Evolutionary conservation across 202 grass and related monocot genomes (phyloP).

Genomic region (Saccharum hybrid): DNA sequence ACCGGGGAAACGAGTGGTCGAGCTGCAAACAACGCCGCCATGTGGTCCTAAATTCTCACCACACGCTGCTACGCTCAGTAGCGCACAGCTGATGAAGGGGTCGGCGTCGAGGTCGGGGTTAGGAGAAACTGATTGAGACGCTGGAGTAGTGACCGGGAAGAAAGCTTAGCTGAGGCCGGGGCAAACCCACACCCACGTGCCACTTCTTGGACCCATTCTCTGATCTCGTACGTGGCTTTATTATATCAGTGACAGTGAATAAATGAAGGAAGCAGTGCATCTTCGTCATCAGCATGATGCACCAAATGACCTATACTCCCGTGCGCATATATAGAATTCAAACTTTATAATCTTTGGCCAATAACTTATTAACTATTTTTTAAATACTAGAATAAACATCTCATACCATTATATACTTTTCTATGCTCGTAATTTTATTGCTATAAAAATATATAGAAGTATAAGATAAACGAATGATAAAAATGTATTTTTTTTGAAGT

Average conservation of each 20-base stretch:
- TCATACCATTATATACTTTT: no score
- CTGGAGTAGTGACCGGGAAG: not conserved
- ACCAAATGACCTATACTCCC: no score
- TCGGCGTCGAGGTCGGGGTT: not conserved
- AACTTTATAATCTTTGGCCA: no score
- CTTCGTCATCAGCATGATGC: no score
- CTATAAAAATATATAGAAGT: no score
- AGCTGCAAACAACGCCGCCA: conserved; percentile 5
- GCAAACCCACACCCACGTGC: not conserved
- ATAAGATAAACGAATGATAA: no score
- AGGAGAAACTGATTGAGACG: not conserved
- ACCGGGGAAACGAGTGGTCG: conserved; percentile 33
- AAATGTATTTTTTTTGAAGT: no score
- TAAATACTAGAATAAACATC: no score
- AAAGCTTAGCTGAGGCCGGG: not conserved
- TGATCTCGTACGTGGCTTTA: not conserved
- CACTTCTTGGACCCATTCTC: not conserved
- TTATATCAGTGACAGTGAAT: not conserved
- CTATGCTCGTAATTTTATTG: no score
- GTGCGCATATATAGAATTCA: no score
- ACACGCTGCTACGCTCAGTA: not conserved
- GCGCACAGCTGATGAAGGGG: not conserved
- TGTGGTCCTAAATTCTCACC: conserved; percentile 39
- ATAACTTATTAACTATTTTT: no score
- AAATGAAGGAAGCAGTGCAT: no score